Evolutionary conservation across 2,329 filamentous ascomycete species (phyloP).

Genomic region (Colletotrichum lini): DNA sequence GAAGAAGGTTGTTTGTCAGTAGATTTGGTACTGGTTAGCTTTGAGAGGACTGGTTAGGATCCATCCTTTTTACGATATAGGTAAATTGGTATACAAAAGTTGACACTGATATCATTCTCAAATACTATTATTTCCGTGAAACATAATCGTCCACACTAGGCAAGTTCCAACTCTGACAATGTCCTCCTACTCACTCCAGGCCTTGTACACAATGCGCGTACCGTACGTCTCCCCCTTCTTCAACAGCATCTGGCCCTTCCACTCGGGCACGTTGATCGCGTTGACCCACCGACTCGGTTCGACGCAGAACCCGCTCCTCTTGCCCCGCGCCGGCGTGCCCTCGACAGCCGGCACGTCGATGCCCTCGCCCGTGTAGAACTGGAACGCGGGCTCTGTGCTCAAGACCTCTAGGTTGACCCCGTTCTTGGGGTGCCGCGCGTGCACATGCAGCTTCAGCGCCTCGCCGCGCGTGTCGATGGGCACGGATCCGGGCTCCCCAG

Average conservation of each 20-base stretch:
- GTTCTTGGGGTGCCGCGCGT: constrained; percentile 80
- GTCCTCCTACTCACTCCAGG: constrained; percentile 76
- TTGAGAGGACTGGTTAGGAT: neutral
- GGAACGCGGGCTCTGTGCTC: constrained; percentile 95
- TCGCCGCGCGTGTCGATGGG: constrained; percentile 75
- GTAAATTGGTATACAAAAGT: constrained; percentile 43
- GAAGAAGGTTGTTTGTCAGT: neutral
- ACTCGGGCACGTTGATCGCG: constrained; percentile 84
- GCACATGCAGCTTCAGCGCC: constrained; percentile 77
- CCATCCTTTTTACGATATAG: neutral
- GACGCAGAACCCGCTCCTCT: constrained; percentile 87
- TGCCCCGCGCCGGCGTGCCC: constrained; percentile 73
- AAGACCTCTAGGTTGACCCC: constrained; percentile 87
- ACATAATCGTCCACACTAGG: neutral
- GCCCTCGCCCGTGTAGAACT: constrained; percentile 93
- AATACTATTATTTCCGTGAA: constrained; percentile 1
- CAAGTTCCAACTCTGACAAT: neutral
- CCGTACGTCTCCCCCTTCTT: constrained; percentile 91
- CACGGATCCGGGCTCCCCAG: constrained; percentile 71
- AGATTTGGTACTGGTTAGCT: neutral
- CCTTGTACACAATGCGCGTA: constrained; percentile 84
- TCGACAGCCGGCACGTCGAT: constrained; percentile 81
- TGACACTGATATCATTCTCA: constrained; percentile 24
- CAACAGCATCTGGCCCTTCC: constrained; percentile 83
- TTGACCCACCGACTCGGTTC: constrained; percentile 95